phyloP scores from a whole-genome alignment of 164 flowering plant genomes.

The Magnolia kwangsiensis region DNA sequence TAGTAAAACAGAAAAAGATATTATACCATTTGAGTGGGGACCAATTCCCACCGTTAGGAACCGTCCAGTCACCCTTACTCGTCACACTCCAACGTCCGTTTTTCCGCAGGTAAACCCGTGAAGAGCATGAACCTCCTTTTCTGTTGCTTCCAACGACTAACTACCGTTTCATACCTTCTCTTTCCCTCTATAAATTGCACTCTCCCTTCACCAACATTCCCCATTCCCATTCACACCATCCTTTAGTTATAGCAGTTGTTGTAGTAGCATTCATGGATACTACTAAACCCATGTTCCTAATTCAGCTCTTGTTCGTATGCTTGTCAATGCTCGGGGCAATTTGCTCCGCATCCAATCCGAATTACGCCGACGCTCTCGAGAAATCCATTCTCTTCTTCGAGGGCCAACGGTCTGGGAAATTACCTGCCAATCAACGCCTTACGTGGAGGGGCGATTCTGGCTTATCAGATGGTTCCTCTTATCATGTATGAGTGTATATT shows the following conservation, averaged over 20 bases:
- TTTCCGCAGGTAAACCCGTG: slow-evolving; percentile 58
- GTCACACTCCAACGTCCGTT: slow-evolving; percentile 13
- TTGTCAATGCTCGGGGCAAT: slow-evolving; percentile 13
- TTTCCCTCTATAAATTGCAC: slow-evolving; percentile 25
- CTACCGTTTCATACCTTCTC: slow-evolving; percentile 15
- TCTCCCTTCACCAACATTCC: slow-evolving; percentile 4
- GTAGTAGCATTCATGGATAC: slow-evolving; percentile 15
- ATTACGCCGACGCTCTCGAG: slow-evolving; percentile 59
- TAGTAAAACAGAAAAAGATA: no score
- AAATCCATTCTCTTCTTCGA: slow-evolving; percentile 85
- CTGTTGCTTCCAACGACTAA: slow-evolving; percentile 29
- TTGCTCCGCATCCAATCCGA: slow-evolving; percentile 38
- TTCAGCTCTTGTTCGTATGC: slow-evolving; percentile 18
- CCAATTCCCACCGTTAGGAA: not conserved
- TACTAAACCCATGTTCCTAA: slow-evolving; percentile 3
- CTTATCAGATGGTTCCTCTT: slow-evolving; percentile 65
- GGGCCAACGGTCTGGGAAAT: slow-evolving; percentile 83
- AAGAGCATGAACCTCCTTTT: slow-evolving; percentile 12
- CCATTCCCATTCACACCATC: not conserved
- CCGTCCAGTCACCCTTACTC: not conserved
- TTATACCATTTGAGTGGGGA: not conserved
- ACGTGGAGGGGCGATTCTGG: slow-evolving; percentile 78
- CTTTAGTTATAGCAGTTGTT: not conserved
- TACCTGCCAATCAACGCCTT: slow-evolving; percentile 65
- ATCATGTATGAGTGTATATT: slow-evolving; percentile 34